Conservation (phyloP, 208 protist species). For the Sergeia podlipaevii region DNA sequence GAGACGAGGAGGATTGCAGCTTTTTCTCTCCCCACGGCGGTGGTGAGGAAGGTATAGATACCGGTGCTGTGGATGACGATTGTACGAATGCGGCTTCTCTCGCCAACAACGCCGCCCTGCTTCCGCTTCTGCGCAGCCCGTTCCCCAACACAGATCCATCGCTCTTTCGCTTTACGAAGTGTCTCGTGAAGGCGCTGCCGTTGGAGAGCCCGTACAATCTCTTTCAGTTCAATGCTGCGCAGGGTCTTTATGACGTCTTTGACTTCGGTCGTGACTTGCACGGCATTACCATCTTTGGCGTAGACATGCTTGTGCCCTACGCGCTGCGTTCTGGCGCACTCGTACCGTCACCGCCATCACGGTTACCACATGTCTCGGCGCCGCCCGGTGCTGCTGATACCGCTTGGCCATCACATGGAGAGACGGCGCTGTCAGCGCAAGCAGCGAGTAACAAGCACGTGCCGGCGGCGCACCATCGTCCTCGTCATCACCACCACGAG, state of each 20-base stretch:
- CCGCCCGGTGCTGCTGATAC: no score
- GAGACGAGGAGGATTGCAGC: no score
- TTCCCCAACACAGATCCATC: slow-evolving; percentile 69
- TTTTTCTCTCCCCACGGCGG: no score
- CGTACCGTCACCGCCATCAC: no score
- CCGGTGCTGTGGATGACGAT: no score
- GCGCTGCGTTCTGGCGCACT: slow-evolving; percentile 3
- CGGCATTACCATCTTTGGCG: slow-evolving; percentile 59
- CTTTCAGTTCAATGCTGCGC: slow-evolving; percentile 49
- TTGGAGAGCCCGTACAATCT: slow-evolving; percentile 47
- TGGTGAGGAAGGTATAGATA: no score
- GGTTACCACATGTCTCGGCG: no score
- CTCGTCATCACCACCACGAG: no score
- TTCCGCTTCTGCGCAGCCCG: slow-evolving; percentile 20
- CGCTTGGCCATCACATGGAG: no score
- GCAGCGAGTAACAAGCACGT: no score
- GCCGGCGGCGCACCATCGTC: no score
- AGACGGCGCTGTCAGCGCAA: no score
- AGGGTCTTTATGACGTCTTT: slow-evolving; percentile 46
- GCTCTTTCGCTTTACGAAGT: slow-evolving; percentile 67
- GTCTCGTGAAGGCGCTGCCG: slow-evolving; percentile 43
- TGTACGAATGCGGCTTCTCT: background rate
- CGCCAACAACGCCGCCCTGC: background rate
- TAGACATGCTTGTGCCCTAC: slow-evolving; percentile 41
- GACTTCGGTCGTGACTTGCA: slow-evolving; percentile 62